Percentiles rank a stretch among this genome's conserved stretches.
phyloP scores from a whole-genome alignment of 306 rosid genomes.

The Vigna unguiculata region DNA sequence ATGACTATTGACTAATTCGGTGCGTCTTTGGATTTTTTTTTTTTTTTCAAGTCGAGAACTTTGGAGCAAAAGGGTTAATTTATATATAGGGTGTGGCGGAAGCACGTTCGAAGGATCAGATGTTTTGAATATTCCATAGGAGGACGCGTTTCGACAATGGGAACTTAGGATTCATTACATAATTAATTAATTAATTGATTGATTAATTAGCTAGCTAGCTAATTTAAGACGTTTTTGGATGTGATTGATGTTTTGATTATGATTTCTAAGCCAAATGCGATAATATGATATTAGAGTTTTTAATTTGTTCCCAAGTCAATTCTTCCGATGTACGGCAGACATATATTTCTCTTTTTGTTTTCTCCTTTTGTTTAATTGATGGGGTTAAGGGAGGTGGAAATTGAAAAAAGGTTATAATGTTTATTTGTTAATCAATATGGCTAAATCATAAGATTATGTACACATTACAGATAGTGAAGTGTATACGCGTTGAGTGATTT shows the following conservation, averaged over 20 bases:
- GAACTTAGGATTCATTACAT: neutral
- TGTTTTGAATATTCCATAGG: constrained; percentile 31
- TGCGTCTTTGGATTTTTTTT: neutral
- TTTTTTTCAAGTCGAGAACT: constrained; percentile 7
- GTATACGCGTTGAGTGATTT: constrained; percentile 36
- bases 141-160: constrained; percentile 48
- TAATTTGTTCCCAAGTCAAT: neutral
- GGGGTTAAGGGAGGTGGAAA: constrained; percentile 15
- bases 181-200: neutral
- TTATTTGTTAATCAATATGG: neutral
- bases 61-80: constrained; percentile 14
- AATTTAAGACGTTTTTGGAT: neutral
- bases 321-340: neutral
- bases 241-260: neutral
- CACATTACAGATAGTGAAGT: constrained; percentile 29
- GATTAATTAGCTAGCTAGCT: too few species aligned
- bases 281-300: neutral
- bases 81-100: constrained; percentile 35
- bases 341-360: neutral
- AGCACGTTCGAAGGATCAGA: neutral
- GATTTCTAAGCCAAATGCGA: neutral
- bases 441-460: constrained; percentile 24
- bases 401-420: neutral
- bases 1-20: constrained; percentile 11
- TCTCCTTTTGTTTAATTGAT: neutral